Conservation (phyloP, 2,329 filamentous ascomycete species). For the Ophiosphaerella korrae region DNA sequence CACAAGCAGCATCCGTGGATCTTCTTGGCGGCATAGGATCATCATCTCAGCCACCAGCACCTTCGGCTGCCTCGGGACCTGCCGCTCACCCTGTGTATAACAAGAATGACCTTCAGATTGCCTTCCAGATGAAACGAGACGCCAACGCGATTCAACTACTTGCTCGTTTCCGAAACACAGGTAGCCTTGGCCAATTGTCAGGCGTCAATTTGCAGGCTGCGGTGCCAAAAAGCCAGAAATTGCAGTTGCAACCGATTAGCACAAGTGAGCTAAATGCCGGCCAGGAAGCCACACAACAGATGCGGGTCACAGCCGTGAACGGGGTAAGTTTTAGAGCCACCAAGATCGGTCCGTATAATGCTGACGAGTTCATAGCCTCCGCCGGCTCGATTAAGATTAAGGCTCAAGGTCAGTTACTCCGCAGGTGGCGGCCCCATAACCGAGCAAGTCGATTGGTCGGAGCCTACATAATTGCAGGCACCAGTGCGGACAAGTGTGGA, state of each 20-base stretch:
- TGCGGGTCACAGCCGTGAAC: slow-evolving; percentile 83
- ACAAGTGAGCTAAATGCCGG: slow-evolving; percentile 75
- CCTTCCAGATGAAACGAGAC: slow-evolving; percentile 82
- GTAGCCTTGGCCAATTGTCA: slow-evolving; percentile 67
- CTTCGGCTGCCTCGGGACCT: slow-evolving; percentile 44
- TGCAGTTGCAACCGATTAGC: slow-evolving; percentile 90
- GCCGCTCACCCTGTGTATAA: slow-evolving; percentile 76
- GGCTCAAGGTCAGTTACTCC: slow-evolving; percentile 81
- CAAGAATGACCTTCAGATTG: slow-evolving; percentile 81
- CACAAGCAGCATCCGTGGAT: slow-evolving; percentile 46
- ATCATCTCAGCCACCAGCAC: slow-evolving; percentile 53
- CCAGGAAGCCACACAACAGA: slow-evolving; percentile 84
- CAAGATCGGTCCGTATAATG: background rate
- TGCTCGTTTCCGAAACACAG: slow-evolving; percentile 81
- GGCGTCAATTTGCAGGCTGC: slow-evolving; percentile 88
- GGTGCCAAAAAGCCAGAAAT: slow-evolving; percentile 93
- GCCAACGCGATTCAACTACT: slow-evolving; percentile 79
- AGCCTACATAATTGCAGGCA: slow-evolving; percentile 59
- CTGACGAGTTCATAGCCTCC: slow-evolving; percentile 63
- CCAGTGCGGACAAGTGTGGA: background rate
- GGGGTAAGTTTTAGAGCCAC: slow-evolving; percentile 71
- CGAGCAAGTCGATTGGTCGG: slow-evolving; percentile 97
- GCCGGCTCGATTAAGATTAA: slow-evolving; percentile 72
- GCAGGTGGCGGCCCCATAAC: slow-evolving; percentile 73
- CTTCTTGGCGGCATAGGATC: slow-evolving; percentile 53